Base-by-base conservation (phyloP, 1,284 basidiomycete genomes). In the Cutaneotrichosporon cyanovorans region DNA sequence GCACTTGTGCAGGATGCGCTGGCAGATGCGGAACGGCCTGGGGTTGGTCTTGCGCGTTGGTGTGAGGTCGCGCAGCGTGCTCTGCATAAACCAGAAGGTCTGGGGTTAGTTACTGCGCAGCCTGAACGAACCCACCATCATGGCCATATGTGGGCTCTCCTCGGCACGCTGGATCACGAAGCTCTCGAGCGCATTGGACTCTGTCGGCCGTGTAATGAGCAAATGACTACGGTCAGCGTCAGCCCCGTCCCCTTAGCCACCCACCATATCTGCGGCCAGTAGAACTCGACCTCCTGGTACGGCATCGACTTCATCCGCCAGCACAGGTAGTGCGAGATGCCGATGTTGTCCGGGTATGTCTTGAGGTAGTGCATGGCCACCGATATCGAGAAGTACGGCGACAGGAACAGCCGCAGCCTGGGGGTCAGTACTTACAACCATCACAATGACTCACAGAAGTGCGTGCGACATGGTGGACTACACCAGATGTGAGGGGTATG, bases 11-110 rank as follows among this genome's bases (percentile, higher is more conserved):
- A 96, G 77, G 40, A 92, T 81, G 50, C 95, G 81, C 71, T 92
- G 89, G 73, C 95, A 98, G 55, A 95, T 85, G 48, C 81, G 75
- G 71, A 98, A 97, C 1, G 90, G 85, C 21, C 77, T 79, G 2
- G 90, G 83, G 50, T 82, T 79, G 37, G 72, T 69, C 9, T 81
- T 77, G 34, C 76, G 75, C 12, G 76, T 74, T 4, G 73, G 66
- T 0, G 85, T 79, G n/a, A 95, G 76, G 69, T 96, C 92, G 53
- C 80, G 82, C n/a, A 96, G 76, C 23, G 86, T 82, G 19, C 90
- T 86, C 79, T 96, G 92, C 84, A 96, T 91, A 71, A 91, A 95
- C 90, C 91, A 96, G 42, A 96, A 75, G 0, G 92, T 95, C 91
- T 93, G 63, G 8, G 32, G 33, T 37, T n/a, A 35, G 41, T 18